Evolutionary conservation across 2,329 filamentous ascomycete genomes (phyloP), one percentile per base, ranked within the genome.

Genomic region (Rugonectria rugulosa): DNA sequence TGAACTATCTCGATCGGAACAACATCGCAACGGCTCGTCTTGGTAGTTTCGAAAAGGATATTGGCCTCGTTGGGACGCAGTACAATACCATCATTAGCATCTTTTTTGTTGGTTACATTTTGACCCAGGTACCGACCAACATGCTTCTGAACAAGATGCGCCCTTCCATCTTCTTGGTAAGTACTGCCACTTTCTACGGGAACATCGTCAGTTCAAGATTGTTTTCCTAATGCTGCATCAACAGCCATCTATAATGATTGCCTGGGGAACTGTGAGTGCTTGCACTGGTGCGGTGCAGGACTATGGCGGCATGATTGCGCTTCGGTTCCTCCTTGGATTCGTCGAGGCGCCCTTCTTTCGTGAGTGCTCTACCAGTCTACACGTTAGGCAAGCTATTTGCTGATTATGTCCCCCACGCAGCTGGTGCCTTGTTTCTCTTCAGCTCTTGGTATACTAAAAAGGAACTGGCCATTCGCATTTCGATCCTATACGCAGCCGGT

Each of bases 1-100:
- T 87, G 71, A 88, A 87, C 63, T 87, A 86, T 68, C 70, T 87
- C 40, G 82, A 72, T 29, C 61, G 69, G 1, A 71, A 71, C 27
- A 68, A 66, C 14, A 55, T 71, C 9, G 66, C 70, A 0, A 62
- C 69, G n/a, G 79, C 76, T 2, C 69, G 72, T 48, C 62, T 82
- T 26, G 75, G 75, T 5, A 77, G 76, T 4, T 68, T 82, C n/a
- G 73, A 76, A 37, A 66, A 71, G 1, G 79, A 81, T 32, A 60
- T 81, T 17, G 67, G 70, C 4, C 62, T 79, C 8, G 66, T 69
- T 2, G 72, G 73, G 4, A 68, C 70, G 11, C 66, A 80, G 53
- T 80, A 78, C 54, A 72, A 72, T 48, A 66, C 70, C 9, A 61
- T 69, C 6, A 56, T 74, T 8, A 72, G 66, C 6, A 63, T 75